Evolutionary conservation across 345 rosid genomes (phyloP).

Genomic region (Brassica nigra): DNA sequence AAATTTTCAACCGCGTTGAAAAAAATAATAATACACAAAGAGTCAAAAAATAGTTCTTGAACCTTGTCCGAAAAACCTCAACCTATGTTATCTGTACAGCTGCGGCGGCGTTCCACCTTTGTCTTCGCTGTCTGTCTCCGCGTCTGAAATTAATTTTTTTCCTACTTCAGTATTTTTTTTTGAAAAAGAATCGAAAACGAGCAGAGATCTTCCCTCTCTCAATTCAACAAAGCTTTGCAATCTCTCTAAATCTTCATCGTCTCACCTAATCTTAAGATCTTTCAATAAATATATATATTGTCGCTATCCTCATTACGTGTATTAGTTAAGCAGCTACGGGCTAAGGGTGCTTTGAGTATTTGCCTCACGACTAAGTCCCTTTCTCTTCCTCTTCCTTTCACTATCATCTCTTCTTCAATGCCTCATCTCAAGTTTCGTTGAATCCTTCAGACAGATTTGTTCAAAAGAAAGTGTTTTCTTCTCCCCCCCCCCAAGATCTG

Average conservation of each 20-base stretch:
- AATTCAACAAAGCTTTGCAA: neutral
- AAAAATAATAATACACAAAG: neutral
- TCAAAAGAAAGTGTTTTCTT: slow-evolving; percentile 10
- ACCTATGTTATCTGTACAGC: neutral
- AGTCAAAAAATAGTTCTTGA: neutral
- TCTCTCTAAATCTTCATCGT: neutral
- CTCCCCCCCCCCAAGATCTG: slow-evolving; percentile 27
- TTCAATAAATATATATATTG: neutral
- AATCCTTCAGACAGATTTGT: slow-evolving; percentile 37
- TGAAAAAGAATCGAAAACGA: neutral
- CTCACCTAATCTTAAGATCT: slow-evolving; percentile 20
- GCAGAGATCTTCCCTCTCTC: slow-evolving; percentile 13
- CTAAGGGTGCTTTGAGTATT: slow-evolving; percentile 42
- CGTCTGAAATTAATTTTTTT: slow-evolving; percentile 2
- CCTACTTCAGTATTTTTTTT: neutral
- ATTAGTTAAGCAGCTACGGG: slow-evolving; percentile 33
- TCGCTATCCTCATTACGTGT: slow-evolving; percentile 32
- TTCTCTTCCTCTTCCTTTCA: slow-evolving; percentile 26
- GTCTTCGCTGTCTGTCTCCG: slow-evolving; percentile 16
- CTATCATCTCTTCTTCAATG: slow-evolving; percentile 29
- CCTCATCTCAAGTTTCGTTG: slow-evolving; percentile 35
- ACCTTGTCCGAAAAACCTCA: slow-evolving; percentile 41
- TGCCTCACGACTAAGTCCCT: slow-evolving; percentile 53
- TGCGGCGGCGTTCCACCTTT: slow-evolving; percentile 28
- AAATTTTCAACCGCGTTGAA: neutral